Percentiles rank a stretch among this genome's conserved stretches.
These are phyloP conservation scores for Lactarius pseudohatsudake DNA, from an alignment of 768 basidiomycete species.

Conservation along the genomic window DNA sequence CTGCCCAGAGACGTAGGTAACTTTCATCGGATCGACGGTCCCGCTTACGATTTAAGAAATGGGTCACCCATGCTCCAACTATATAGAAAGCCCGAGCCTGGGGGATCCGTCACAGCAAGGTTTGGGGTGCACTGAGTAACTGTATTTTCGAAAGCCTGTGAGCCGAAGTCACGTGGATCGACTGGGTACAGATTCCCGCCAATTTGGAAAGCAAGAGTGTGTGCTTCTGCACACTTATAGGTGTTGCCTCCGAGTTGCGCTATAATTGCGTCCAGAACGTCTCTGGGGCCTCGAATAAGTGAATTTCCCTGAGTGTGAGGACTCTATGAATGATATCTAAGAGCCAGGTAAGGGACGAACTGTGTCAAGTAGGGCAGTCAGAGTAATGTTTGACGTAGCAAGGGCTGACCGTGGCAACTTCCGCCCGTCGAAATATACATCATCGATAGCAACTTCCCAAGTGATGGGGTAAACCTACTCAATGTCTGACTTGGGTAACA, in stretches of 20 bases:
- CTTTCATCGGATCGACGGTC: neutral
- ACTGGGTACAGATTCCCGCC: conserved; percentile 68
- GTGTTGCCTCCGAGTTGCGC: conserved; percentile 41
- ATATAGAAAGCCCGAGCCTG: conserved; percentile 59
- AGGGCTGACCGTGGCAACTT: conserved; percentile 57
- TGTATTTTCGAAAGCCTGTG: conserved; percentile 38
- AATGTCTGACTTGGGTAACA: neutral
- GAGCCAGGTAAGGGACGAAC: conserved; percentile 39
- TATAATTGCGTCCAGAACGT: conserved; percentile 55
- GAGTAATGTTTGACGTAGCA: conserved; percentile 46
- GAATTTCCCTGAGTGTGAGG: conserved; percentile 62
- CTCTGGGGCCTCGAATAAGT: conserved; percentile 69
- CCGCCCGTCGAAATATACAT: conserved; percentile 67
- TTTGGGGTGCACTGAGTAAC: conserved; percentile 48
- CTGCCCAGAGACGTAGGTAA: conserved; percentile 37
- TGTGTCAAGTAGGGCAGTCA: conserved; percentile 72
- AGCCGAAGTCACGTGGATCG: conserved; percentile 71
- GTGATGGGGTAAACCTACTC: conserved; percentile 35
- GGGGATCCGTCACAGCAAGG: conserved; percentile 63
- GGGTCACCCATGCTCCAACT: conserved; percentile 79
- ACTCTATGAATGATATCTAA: conserved; percentile 1
- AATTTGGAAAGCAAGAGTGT: conserved; percentile 66
- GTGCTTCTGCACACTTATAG: conserved; percentile 60
- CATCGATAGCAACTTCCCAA: conserved; percentile 74
- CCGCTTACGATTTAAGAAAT: conserved; percentile 66